Conservation (phyloP, 768 basidiomycete species). For the Mycena sanguinolenta region DNA sequence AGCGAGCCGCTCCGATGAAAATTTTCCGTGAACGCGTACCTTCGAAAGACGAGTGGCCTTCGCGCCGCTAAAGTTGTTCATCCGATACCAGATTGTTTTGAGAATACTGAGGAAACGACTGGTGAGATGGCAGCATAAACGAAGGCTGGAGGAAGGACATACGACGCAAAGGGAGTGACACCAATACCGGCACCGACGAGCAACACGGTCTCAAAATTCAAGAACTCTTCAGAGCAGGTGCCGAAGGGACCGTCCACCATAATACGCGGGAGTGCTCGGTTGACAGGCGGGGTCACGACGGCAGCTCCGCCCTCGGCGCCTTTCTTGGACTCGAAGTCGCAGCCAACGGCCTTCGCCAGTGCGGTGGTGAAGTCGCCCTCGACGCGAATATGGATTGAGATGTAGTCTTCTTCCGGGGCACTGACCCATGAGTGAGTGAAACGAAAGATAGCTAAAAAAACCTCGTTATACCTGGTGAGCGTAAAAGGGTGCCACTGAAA, state of each 20-base stretch:
- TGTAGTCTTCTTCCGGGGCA: constrained; percentile 95
- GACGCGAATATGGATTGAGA: constrained; percentile 93
- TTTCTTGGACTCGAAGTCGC: constrained; percentile 77
- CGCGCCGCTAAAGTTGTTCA: constrained; percentile 86
- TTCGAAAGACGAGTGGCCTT: constrained; percentile 90
- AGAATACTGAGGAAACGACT: constrained; percentile 66
- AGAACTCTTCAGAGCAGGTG: constrained; percentile 90
- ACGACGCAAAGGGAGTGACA: constrained; percentile 97
- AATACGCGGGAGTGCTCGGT: constrained; percentile 85
- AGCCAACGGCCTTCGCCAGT: constrained; percentile 86
- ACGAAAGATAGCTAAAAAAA: not conserved
- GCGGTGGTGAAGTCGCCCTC: constrained; percentile 91
- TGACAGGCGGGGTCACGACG: constrained; percentile 69
- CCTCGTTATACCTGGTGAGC: constrained; percentile 73
- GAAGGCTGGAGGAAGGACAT: constrained; percentile 50
- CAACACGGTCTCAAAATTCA: constrained; percentile 90
- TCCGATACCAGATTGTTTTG: constrained; percentile 95
- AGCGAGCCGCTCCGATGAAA: not conserved
- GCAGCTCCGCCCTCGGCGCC: constrained; percentile 67
- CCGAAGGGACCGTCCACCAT: constrained; percentile 99
- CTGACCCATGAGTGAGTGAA: constrained; percentile 50
- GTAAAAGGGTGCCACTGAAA: constrained; percentile 99
- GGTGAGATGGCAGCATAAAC: not conserved
- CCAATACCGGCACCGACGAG: constrained; percentile 97
- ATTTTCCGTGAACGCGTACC: constrained; percentile 48